These are phyloP conservation scores for Gonium pectorale DNA, from an alignment of 139 green algal genomes.

Conservation along the genomic window DNA sequence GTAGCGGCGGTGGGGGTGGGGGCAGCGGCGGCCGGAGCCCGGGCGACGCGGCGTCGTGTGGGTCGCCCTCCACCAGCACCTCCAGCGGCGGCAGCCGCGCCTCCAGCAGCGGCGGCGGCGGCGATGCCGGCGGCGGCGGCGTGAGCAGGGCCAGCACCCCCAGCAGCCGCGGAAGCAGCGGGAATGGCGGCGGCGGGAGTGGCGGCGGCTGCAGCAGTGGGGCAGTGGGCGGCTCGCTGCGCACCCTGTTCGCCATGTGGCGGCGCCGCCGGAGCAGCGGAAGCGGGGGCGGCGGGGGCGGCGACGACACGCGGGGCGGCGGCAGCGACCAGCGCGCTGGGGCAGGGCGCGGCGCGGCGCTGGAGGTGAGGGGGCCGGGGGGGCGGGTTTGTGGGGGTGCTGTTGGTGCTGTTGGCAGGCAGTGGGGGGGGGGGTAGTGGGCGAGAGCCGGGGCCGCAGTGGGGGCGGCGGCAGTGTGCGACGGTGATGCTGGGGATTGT, in stretches of 20 bases:
- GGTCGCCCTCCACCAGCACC: not conserved
- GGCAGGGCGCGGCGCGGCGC: not conserved
- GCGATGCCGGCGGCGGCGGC: not conserved
- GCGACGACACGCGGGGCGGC: not conserved
- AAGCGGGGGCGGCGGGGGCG: not conserved
- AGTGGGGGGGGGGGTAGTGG: not conserved
- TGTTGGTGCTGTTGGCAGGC: not conserved
- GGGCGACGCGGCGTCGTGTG: not conserved
- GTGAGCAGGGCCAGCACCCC: conserved; percentile 7
- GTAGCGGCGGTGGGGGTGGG: too few relatives aligned
- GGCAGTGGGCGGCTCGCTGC: not conserved
- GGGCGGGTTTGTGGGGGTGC: too few relatives aligned
- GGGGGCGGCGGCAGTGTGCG: too few relatives aligned
- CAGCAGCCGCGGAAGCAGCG: not conserved
- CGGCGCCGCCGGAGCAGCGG: not conserved
- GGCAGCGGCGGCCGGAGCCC: not conserved
- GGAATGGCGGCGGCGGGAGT: not conserved
- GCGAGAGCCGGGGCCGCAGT: not conserved
- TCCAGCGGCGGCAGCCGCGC: not conserved
- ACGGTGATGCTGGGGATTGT: too few relatives aligned
- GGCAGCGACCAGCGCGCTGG: not conserved
- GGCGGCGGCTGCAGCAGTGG: conserved; percentile 18
- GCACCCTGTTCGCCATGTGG: not conserved
- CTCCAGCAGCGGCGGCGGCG: not conserved
- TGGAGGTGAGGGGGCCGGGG: not conserved